phyloP scores from a whole-genome alignment of 306 rosid genomes.

The Adenanthera pavonina region DNA sequence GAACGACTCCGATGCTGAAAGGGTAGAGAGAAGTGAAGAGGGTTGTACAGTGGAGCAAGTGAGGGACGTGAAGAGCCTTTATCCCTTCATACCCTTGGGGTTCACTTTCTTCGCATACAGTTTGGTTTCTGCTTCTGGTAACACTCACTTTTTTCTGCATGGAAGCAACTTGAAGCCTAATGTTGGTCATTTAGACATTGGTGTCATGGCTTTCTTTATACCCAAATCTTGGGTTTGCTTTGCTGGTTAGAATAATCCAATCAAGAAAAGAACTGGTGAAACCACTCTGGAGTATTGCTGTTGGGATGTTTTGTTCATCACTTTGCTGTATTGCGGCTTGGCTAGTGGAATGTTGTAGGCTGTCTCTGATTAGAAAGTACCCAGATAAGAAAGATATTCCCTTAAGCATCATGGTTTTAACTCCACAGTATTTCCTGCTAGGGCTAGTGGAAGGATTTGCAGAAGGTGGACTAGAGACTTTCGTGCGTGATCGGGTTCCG shows the following conservation, averaged over 20 bases:
- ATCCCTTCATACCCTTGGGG: background rate
- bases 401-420: background rate
- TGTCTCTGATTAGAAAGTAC: too few species aligned
- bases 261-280: background rate
- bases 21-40: background rate
- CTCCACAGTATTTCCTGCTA: background rate
- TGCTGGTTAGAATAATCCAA: background rate
- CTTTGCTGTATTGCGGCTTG: background rate
- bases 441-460: conserved; percentile 19
- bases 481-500: background rate
- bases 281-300: background rate
- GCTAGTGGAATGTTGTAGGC: background rate
- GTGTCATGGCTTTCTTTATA: background rate
- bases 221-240: background rate
- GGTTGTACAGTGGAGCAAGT: background rate
- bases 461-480: background rate
- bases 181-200: background rate
- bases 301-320: conserved; percentile 20
- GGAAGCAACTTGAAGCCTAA: background rate
- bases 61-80: background rate
- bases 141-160: conserved; percentile 16
- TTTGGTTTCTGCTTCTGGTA: background rate
- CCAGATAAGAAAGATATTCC: background rate
- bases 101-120: background rate
- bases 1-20: background rate